A percentile compares a stretch with the other conserved stretches of the same genome.
Evolutionary conservation across 2,329 filamentous ascomycete species (phyloP).

Genomic region (Claviceps africana): DNA sequence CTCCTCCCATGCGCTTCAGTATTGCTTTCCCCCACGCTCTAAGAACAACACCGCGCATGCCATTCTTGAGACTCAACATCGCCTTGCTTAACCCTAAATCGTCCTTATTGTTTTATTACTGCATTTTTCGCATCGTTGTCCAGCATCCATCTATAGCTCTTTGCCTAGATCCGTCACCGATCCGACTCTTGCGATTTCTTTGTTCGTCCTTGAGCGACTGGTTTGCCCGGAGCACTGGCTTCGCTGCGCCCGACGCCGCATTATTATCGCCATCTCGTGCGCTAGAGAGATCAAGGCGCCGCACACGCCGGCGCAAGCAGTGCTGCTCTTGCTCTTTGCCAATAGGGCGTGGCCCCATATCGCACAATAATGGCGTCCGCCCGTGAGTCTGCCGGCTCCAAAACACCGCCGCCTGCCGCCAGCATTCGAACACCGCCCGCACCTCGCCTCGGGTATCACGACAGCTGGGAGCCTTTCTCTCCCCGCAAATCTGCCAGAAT

Average conservation of each 20-base stretch:
- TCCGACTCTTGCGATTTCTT: neutral
- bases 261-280: neutral
- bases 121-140: conserved; percentile 2
- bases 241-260: conserved; percentile 8
- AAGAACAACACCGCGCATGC: neutral
- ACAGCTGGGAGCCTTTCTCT: conserved; percentile 59
- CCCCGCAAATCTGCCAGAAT: conserved; percentile 56
- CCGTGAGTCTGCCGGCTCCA: conserved; percentile 2
- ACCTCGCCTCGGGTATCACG: conserved; percentile 51
- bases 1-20: conserved; percentile 8
- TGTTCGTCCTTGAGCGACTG: neutral
- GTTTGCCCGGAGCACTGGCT: conserved; percentile 5
- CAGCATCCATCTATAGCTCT: conserved; percentile 1
- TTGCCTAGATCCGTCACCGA: neutral
- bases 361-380: conserved; percentile 16
- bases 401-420: conserved; percentile 46
- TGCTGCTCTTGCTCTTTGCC: conserved; percentile 3
- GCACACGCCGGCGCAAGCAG: neutral
- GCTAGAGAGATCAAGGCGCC: neutral
- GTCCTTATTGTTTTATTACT: neutral
- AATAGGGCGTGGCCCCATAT: neutral
- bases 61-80: neutral
- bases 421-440: conserved; percentile 52
- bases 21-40: conserved; percentile 1
- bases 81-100: conserved; percentile 1